These are phyloP conservation scores for Verbena officinalis DNA, from an alignment of 257 asterid genomes.

Conservation along the genomic window DNA sequence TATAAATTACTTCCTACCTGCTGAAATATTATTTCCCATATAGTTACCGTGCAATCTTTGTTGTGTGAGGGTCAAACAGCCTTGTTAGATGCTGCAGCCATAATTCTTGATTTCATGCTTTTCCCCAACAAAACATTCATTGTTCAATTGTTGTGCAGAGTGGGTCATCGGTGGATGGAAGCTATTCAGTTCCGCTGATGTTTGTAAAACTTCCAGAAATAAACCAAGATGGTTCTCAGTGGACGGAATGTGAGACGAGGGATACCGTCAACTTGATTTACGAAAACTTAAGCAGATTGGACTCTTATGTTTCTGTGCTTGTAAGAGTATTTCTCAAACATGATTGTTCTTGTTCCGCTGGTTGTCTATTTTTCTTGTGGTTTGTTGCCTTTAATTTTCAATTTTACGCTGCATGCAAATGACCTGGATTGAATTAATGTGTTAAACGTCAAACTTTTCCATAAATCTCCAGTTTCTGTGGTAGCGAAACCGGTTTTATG, in stretches of 20 bases:
- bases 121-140: conserved; percentile 28
- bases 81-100: conserved; percentile 20
- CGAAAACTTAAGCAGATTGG: conserved; percentile 75
- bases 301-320: conserved; percentile 72
- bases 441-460: neutral
- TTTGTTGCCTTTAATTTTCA: conserved; percentile 22
- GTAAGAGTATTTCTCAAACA: conserved; percentile 54
- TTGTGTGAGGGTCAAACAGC: conserved; percentile 7
- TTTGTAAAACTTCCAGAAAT: conserved; percentile 89
- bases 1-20: conserved; percentile 1
- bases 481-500: neutral
- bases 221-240: conserved; percentile 82
- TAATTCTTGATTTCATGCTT: conserved; percentile 3
- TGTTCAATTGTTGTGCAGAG: conserved; percentile 56
- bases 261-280: conserved; percentile 80
- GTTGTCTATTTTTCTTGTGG: conserved; percentile 1
- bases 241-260: conserved; percentile 83
- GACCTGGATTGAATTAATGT: neutral
- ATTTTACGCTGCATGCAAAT: conserved; percentile 18
- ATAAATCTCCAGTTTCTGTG: neutral
- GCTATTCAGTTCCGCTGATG: conserved; percentile 76
- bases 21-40: conserved; percentile 11
- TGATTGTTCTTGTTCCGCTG: conserved; percentile 27
- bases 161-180: conserved; percentile 88
- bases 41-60: conserved; percentile 21